Evolutionary conservation across 192 early-diverging fungal genomes (phyloP).

Genomic region (Diversispora eburnea): DNA sequence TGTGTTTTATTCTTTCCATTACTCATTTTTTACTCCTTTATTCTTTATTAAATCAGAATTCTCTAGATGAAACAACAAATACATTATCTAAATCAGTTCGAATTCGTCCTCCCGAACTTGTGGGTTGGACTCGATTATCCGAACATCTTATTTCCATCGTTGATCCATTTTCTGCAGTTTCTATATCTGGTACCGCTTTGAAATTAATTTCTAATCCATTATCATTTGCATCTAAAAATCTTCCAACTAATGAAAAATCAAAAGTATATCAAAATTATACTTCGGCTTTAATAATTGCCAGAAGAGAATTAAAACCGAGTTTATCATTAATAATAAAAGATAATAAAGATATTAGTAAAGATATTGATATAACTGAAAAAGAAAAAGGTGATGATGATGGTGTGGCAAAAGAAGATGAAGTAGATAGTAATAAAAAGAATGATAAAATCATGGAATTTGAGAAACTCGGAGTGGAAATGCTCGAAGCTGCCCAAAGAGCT

Average conservation of each 20-base stretch:
- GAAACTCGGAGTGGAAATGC: slow-evolving; percentile 16
- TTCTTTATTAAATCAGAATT: slow-evolving; percentile 23
- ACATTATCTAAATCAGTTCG: slow-evolving; percentile 43
- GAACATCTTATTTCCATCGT: slow-evolving; percentile 34
- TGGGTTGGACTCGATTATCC: slow-evolving; percentile 39
- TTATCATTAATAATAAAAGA: background rate
- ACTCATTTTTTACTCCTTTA: background rate
- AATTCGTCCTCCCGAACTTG: slow-evolving; percentile 38
- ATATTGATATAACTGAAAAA: background rate
- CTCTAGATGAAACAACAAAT: slow-evolving; percentile 29
- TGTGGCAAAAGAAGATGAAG: slow-evolving; percentile 28
- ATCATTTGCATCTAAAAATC: slow-evolving; percentile 26
- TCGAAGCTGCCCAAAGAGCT: slow-evolving; percentile 37
- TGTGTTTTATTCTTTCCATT: slow-evolving; percentile 18
- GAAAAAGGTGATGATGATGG: slow-evolving; percentile 35
- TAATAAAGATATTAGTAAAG: background rate
- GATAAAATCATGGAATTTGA: background rate
- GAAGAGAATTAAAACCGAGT: slow-evolving; percentile 30
- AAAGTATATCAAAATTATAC: slow-evolving; percentile 40
- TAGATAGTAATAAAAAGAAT: slow-evolving; percentile 23
- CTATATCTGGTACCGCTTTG: slow-evolving; percentile 33
- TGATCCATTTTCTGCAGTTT: slow-evolving; percentile 32
- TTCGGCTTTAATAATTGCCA: slow-evolving; percentile 31
- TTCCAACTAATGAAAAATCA: slow-evolving; percentile 33
- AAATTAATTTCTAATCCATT: slow-evolving; percentile 28